Evolutionary conservation across 306 rosid genomes (phyloP).

Genomic region (Calophaca sinica): DNA sequence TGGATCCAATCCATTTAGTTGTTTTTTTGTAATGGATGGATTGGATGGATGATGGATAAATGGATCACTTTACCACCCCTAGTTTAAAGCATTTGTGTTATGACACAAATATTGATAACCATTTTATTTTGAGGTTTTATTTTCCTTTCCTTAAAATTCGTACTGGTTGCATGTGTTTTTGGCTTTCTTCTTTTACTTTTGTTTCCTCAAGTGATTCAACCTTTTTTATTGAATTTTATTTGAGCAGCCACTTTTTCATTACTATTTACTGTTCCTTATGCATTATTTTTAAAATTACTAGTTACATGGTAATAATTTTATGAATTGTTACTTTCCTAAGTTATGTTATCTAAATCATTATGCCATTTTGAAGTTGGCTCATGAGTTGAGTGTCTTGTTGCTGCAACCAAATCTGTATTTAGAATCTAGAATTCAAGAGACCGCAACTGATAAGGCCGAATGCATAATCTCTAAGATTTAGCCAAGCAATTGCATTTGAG

Average conservation of each 20-base stretch:
- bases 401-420: conserved; percentile 6
- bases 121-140: not conserved
- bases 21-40: too few species aligned
- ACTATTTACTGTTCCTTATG: conserved; percentile 1
- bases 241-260: conserved; percentile 3
- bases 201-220: conserved; percentile 14
- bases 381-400: conserved; percentile 11
- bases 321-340: not conserved
- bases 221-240: conserved; percentile 19
- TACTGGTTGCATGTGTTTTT: not conserved
- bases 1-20: too few species aligned
- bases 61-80: too few species aligned
- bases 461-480: conserved; percentile 13
- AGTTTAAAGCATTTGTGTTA: conserved; percentile 3
- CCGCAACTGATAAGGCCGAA: not conserved
- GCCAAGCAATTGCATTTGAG: not conserved
- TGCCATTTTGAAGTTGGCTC: conserved; percentile 6
- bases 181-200: conserved; percentile 10
- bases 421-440: conserved; percentile 19
- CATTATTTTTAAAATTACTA: not conserved
- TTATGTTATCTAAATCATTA: conserved; percentile 13
- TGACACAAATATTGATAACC: conserved; percentile 24
- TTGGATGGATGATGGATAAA: too few species aligned
- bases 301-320: conserved; percentile 25
- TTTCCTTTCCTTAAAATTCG: not conserved